Conservation (phyloP, 306 rosid genomes). For the Rosa rugosa region DNA sequence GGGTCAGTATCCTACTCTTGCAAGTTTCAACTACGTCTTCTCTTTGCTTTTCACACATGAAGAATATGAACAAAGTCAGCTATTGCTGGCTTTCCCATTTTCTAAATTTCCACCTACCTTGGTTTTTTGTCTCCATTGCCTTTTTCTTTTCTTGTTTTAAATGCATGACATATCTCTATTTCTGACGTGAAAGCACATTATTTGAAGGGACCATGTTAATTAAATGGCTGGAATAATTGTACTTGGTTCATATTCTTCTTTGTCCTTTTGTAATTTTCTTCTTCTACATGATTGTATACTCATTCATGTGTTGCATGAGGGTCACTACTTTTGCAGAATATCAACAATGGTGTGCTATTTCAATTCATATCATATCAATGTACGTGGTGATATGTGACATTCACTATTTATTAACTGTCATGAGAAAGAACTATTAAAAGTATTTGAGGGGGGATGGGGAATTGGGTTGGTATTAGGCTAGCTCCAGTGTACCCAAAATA, state of each 20-base stretch:
- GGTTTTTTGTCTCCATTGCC: not conserved
- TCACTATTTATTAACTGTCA: not conserved
- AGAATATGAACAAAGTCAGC: not conserved
- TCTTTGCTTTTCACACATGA: not conserved
- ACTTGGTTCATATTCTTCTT: not conserved
- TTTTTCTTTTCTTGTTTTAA: not conserved
- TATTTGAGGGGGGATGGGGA: not conserved
- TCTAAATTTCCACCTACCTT: conserved; percentile 5
- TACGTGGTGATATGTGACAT: conserved; percentile 1
- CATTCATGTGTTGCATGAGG: not conserved
- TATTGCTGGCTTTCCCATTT: conserved; percentile 9
- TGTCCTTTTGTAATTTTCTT: not conserved
- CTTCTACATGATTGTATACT: not conserved
- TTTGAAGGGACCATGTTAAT: not conserved
- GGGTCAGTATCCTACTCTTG: not conserved
- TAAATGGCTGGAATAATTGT: not conserved
- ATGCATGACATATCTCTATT: not conserved
- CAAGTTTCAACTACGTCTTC: not conserved
- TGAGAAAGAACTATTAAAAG: not conserved
- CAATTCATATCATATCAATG: not conserved
- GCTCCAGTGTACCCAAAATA: not conserved
- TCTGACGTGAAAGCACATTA: not conserved
- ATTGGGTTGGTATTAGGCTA: not conserved
- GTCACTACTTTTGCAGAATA: not conserved
- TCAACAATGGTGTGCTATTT: conserved; percentile 13